A percentile compares a stretch with the other conserved stretches of the same genome.
Evolutionary conservation across 148 eudicot genomes (phyloP).

Genomic region (Amaranthus cruentus): DNA sequence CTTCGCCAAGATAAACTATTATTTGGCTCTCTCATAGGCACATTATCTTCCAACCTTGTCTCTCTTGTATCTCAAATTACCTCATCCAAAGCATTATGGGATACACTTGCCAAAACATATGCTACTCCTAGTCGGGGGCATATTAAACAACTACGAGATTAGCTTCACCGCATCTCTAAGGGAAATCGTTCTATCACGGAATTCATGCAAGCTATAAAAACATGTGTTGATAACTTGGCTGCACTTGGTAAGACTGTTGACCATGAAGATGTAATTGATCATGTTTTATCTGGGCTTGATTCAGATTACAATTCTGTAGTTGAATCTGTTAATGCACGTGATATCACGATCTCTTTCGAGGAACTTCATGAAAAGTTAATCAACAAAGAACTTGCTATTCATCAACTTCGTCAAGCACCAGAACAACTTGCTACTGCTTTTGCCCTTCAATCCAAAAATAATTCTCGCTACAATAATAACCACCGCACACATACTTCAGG

Average conservation of each 20-base stretch:
- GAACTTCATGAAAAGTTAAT: slow-evolving; percentile 21
- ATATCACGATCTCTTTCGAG: slow-evolving; percentile 11
- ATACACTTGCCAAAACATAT: background rate
- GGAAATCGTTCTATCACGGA: background rate
- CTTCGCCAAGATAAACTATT: background rate
- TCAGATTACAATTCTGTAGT: too few species aligned
- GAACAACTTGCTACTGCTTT: background rate
- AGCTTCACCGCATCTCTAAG: background rate
- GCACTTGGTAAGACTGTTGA: too few species aligned
- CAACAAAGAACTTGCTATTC: background rate
- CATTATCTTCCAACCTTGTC: background rate
- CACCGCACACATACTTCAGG: background rate
- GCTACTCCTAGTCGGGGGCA: background rate
- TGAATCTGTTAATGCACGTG: slow-evolving; percentile 11
- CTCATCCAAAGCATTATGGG: background rate
- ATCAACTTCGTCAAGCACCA: background rate
- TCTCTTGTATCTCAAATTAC: background rate
- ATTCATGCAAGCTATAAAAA: background rate
- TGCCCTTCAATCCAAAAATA: background rate
- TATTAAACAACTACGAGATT: background rate
- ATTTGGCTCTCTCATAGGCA: background rate
- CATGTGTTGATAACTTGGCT: background rate
- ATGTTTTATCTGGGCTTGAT: too few species aligned
- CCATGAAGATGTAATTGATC: too few species aligned
- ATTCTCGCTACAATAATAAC: too few species aligned